phyloP scores from a whole-genome alignment of 1,284 basidiomycete genomes.

The Irpex sp. region DNA sequence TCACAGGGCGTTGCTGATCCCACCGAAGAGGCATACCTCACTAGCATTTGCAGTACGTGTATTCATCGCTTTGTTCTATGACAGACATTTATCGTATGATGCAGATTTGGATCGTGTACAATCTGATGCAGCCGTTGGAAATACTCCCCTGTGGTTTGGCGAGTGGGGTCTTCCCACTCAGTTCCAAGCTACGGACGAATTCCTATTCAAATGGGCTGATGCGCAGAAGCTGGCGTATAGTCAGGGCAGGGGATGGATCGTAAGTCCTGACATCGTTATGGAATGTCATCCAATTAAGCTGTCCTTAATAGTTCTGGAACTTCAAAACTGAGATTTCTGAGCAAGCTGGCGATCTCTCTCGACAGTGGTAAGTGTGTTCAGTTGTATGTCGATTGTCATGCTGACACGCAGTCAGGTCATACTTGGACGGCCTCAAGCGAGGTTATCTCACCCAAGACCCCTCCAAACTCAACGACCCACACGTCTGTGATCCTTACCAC shows the following conservation, averaged over 20 bases:
- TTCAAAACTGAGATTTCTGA: conserved; percentile 65
- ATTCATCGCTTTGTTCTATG: background rate
- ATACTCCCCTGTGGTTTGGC: conserved; percentile 46
- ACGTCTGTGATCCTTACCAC: conserved; percentile 56
- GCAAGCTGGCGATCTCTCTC: conserved; percentile 42
- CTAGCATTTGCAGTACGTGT: conserved; percentile 62
- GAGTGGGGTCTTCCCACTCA: conserved; percentile 75
- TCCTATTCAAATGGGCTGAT: conserved; percentile 72
- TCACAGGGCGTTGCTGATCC: conserved; percentile 64
- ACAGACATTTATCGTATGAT: background rate
- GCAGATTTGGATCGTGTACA: conserved; percentile 51
- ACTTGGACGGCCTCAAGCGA: conserved; percentile 54
- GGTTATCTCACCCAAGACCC: conserved; percentile 68
- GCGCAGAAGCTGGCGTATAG: conserved; percentile 70
- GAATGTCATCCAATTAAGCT: no score
- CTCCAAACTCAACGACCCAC: conserved; percentile 45
- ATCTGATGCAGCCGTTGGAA: conserved; percentile 42
- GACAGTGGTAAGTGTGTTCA: conserved; percentile 51
- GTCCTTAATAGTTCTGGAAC: conserved; percentile 61
- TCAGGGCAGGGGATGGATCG: conserved; percentile 67
- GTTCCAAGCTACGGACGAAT: conserved; percentile 59
- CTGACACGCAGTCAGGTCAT: conserved; percentile 50
- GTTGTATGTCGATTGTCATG: background rate
- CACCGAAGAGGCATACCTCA: conserved; percentile 61
- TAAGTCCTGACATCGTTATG: conserved; percentile 29